phyloP scores from a whole-genome alignment of 352 stramenopile genomes.

The Plasmopara viticola region DNA sequence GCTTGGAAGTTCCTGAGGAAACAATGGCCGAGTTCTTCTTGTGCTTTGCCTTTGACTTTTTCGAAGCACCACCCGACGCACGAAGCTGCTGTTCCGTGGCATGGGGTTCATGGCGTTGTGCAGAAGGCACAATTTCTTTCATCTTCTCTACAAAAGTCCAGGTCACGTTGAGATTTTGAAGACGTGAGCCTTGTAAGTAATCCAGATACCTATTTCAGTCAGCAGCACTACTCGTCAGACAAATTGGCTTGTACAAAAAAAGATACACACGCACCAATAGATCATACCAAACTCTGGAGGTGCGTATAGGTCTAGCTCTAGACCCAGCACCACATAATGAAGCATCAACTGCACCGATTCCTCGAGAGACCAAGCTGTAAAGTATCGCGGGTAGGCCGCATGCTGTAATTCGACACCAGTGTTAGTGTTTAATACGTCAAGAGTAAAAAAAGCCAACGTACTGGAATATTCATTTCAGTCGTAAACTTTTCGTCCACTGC shows the following conservation, averaged over 20 bases:
- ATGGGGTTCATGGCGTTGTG: conserved; percentile 9
- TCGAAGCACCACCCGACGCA: conserved; percentile 19
- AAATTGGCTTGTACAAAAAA: background rate
- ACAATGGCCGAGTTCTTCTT: conserved; percentile 30
- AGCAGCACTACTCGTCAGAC: conserved; percentile 1
- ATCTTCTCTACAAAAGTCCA: conserved; percentile 82
- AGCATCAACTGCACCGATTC: conserved; percentile 70
- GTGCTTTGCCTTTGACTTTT: conserved; percentile 33
- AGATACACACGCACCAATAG: conserved; percentile 48
- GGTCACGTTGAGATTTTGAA: conserved; percentile 77
- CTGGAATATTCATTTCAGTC: conserved; percentile 76
- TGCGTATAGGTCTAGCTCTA: conserved; percentile 78
- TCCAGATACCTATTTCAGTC: conserved; percentile 58
- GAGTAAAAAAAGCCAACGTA: conserved; percentile 13
- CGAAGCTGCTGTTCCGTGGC: conserved; percentile 7
- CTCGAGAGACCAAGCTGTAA: conserved; percentile 78
- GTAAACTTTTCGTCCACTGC: conserved; percentile 77
- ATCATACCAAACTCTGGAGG: conserved; percentile 61
- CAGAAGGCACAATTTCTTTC: conserved; percentile 49
- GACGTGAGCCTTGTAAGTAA: conserved; percentile 73
- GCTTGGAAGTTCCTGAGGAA: conserved; percentile 2
- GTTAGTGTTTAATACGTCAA: background rate
- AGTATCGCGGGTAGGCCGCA: conserved; percentile 69
- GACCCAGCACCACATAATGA: conserved; percentile 65
- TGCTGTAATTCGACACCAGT: conserved; percentile 29